These are phyloP conservation scores for Dendrobium huoshanense DNA, from an alignment of 106 monocot genomes.

Conservation along the genomic window DNA sequence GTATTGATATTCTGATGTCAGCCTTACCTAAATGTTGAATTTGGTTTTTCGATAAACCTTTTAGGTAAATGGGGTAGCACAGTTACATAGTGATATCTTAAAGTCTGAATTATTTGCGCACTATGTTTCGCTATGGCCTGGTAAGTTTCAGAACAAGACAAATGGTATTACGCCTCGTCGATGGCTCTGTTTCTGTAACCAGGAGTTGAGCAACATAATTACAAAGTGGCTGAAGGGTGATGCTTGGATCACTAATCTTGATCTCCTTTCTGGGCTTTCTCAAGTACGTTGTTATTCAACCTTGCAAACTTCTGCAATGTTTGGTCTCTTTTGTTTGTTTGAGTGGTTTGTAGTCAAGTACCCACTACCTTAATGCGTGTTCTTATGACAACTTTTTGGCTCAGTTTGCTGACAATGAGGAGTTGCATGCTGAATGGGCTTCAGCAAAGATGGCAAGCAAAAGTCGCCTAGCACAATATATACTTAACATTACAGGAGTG, in stretches of 20 bases:
- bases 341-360: neutral
- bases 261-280: conserved; percentile 76
- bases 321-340: neutral
- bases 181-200: conserved; percentile 84
- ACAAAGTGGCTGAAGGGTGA: conserved; percentile 96
- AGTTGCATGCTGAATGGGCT: conserved; percentile 76
- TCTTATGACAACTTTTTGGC: neutral
- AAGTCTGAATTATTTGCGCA: conserved; percentile 73
- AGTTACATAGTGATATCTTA: conserved; percentile 84
- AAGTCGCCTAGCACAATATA: conserved; percentile 58
- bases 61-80: conserved; percentile 95
- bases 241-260: conserved; percentile 77
- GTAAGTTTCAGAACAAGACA: conserved; percentile 89
- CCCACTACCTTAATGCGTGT: neutral
- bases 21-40: neutral
- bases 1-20: neutral
- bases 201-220: conserved; percentile 70
- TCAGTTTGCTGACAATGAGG: conserved; percentile 77
- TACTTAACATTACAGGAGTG: conserved; percentile 64
- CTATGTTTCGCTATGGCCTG: conserved; percentile 79
- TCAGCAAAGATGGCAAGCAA: conserved; percentile 76
- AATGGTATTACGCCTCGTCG: conserved; percentile 91
- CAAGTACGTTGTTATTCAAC: conserved; percentile 35
- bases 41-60: neutral
- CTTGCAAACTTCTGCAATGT: neutral